Conservation (phyloP, 2,329 filamentous ascomycete genomes). For the Falciphora oryzae region DNA sequence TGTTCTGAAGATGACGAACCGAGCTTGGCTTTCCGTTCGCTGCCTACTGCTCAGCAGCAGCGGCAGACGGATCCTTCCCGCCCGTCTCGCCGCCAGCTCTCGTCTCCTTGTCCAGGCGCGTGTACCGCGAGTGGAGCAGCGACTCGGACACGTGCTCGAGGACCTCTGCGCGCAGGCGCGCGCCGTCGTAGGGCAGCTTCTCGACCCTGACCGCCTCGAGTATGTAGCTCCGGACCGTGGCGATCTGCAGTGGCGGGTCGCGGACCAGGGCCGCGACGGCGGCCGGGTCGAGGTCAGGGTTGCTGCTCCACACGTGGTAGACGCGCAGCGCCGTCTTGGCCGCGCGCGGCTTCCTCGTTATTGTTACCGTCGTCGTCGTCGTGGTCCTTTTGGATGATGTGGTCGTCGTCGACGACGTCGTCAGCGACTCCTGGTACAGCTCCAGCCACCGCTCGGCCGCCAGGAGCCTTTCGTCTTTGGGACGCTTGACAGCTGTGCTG, state of each 20-base stretch:
- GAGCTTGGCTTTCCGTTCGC: no score
- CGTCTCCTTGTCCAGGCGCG: background rate
- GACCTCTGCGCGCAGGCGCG: constrained; percentile 40
- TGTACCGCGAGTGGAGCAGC: background rate
- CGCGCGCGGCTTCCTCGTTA: constrained; percentile 12
- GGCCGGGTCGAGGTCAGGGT: constrained; percentile 40
- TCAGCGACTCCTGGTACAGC: constrained; percentile 26
- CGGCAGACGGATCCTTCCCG: no score
- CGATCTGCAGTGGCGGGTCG: constrained; percentile 50
- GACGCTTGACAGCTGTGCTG: constrained; percentile 5
- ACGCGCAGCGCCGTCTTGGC: constrained; percentile 40
- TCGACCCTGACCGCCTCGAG: constrained; percentile 48
- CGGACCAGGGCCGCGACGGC: constrained; percentile 51
- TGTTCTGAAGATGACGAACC: no score
- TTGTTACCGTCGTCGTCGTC: constrained; percentile 10
- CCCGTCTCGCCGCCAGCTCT: background rate
- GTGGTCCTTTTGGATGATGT: background rate
- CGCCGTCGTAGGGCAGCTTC: constrained; percentile 41
- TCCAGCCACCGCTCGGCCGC: constrained; percentile 35
- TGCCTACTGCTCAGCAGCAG: background rate
- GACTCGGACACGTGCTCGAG: constrained; percentile 20
- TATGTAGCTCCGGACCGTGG: constrained; percentile 55
- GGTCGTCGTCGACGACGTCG: background rate
- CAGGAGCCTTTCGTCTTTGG: constrained; percentile 35
- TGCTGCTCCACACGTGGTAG: constrained; percentile 59